Base-by-base conservation (phyloP, 2,329 filamentous ascomycete species). In the Bipolaris gigantea region DNA sequence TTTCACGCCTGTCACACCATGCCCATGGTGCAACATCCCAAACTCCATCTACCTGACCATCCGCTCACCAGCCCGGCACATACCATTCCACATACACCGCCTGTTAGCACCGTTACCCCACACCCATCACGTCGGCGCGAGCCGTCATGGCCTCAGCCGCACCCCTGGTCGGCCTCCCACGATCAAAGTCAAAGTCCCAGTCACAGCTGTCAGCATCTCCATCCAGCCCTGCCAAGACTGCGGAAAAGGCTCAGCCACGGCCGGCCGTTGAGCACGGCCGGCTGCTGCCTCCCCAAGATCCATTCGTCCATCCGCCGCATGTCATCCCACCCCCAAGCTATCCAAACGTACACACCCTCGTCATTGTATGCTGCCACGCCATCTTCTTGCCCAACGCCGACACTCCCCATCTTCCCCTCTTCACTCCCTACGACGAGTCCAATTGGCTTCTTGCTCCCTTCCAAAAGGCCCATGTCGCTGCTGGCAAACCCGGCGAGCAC, bases 351-450 rank as follows among this genome's bases (percentile, higher is more conserved):
- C 67, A 72, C 13, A 66, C 89, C 60, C 81, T 95, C 10, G 84
- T 95, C 47, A 77, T 95, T 43, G 88, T 95, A 46, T 94, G 90
- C 77, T 92, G 91, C 71, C 91, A 96, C 75, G 89, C 85, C 25
- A 90, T 93, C 53, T 95, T 89, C 80, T 59, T 69, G 15, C 70
- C 72, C 10, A 65, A 70, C 53, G 62, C 62, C 8, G 59, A 62
- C 4, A 55, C 55, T 19, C 41, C 65, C 3, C 56, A 63, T 46
- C 69, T 74, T 32, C 62, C 67, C 2, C 56, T 70, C 6, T 49
- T 66, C 32, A 67, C 64, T 35, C 70, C 72, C 36, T 61, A 69
- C 36, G 50, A 68, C n/a, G 76, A 79, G 36, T 44, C 55, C n/a
- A 71, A 75, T 45, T 85, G 83, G 83, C 79, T 91, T 27, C 86